Conservation (phyloP, 306 rosid genomes). For the Fragaria iinumae region DNA sequence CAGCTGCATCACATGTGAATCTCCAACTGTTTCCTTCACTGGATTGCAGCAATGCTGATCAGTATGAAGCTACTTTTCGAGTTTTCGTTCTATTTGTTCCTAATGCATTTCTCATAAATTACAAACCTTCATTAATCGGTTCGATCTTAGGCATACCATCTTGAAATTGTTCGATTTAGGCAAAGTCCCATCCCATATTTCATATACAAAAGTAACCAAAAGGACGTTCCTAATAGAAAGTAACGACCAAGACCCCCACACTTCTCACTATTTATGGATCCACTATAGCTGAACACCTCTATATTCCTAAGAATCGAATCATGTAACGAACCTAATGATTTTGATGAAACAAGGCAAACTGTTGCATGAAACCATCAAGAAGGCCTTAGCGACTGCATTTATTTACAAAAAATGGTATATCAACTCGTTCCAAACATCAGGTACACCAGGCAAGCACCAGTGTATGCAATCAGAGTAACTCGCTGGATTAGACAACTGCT, state of each 20-base stretch:
- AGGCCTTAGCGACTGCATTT: neutral
- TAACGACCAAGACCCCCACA: neutral
- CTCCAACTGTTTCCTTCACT: no score
- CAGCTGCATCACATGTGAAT: no score
- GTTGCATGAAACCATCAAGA: neutral
- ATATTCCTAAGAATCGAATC: slow-evolving; percentile 8
- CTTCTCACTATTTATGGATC: neutral
- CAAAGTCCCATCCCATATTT: neutral
- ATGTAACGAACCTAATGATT: neutral
- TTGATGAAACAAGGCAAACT: neutral
- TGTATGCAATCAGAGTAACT: slow-evolving; percentile 96
- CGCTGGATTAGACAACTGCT: slow-evolving; percentile 71
- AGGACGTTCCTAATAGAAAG: neutral
- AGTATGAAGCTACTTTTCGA: no score
- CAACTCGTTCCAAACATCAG: slow-evolving; percentile 94
- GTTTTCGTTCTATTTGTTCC: no score
- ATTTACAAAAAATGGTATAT: slow-evolving; percentile 64
- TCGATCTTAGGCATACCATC: neutral
- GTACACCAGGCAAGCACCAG: slow-evolving; percentile 97
- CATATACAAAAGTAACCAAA: neutral
- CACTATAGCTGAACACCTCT: neutral
- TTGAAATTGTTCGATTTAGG: neutral
- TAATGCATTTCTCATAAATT: neutral
- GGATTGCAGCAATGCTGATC: no score
- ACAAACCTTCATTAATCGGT: neutral